Conservation (phyloP, 1,284 basidiomycete genomes). For the Testicularia cyperi region DNA sequence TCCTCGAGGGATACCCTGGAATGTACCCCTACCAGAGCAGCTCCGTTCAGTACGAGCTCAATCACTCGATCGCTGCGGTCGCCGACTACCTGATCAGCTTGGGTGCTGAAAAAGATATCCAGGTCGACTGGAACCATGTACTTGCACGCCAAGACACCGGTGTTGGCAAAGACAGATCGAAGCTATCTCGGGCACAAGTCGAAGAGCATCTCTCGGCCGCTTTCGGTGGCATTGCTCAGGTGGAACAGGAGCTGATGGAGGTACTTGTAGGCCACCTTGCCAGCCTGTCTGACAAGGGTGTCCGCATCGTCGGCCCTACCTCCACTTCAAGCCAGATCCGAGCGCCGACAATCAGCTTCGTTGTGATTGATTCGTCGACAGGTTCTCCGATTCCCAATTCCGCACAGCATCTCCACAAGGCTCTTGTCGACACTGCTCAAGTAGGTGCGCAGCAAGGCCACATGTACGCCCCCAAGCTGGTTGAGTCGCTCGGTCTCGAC, state of each 20-base stretch:
- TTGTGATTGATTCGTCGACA: slow-evolving; percentile 63
- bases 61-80: slow-evolving; percentile 68
- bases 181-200: slow-evolving; percentile 1
- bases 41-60: slow-evolving; percentile 68
- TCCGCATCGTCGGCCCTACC: slow-evolving; percentile 69
- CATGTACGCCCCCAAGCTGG: slow-evolving; percentile 73
- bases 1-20: slow-evolving; percentile 64
- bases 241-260: slow-evolving; percentile 64
- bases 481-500: slow-evolving; percentile 62
- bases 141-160: not conserved
- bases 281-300: slow-evolving; percentile 61
- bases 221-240: slow-evolving; percentile 59
- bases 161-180: not conserved
- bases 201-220: slow-evolving; percentile 46
- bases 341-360: slow-evolving; percentile 74
- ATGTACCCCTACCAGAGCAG: slow-evolving; percentile 70
- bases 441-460: slow-evolving; percentile 76
- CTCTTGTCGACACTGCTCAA: slow-evolving; percentile 64
- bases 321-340: slow-evolving; percentile 26
- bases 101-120: slow-evolving; percentile 2
- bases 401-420: slow-evolving; percentile 68
- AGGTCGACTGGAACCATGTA: slow-evolving; percentile 11
- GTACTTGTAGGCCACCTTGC: slow-evolving; percentile 63
- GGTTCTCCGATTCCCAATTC: slow-evolving; percentile 62
- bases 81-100: slow-evolving; percentile 70